These are phyloP conservation scores for Tylopilus balloui DNA, from an alignment of 768 basidiomycete genomes.

Conservation along the genomic window DNA sequence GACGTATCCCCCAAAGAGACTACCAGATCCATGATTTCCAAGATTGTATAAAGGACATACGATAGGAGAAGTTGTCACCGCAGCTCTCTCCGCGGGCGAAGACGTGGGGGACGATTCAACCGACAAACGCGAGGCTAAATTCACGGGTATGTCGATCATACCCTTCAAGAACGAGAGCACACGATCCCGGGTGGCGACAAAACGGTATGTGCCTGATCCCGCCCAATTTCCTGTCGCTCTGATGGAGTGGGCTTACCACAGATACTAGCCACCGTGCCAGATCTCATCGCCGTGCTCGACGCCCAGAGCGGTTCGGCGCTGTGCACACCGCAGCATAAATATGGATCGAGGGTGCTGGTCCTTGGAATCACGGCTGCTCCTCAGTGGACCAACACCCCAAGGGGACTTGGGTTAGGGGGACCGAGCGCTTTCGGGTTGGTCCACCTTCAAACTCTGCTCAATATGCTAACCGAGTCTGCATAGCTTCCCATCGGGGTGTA, in stretches of 20 bases:
- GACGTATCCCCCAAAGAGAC: background rate
- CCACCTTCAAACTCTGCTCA: too few relatives aligned
- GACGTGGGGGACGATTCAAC: constrained; percentile 26
- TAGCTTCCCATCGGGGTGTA: constrained; percentile 44
- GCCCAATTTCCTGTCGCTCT: background rate
- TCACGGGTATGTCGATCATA: constrained; percentile 38
- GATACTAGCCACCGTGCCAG: constrained; percentile 57
- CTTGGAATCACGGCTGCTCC: constrained; percentile 44
- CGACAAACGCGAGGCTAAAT: constrained; percentile 18
- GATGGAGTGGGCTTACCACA: constrained; percentile 20
- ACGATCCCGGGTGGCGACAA: constrained; percentile 27
- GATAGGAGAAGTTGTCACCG: constrained; percentile 36
- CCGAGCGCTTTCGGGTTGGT: constrained; percentile 51
- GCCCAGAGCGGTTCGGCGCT: constrained; percentile 57
- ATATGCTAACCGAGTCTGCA: too few relatives aligned
- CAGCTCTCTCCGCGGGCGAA: constrained; percentile 25
- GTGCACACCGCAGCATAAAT: constrained; percentile 59
- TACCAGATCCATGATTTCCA: background rate
- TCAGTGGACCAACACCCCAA: constrained; percentile 48
- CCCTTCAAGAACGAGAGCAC: constrained; percentile 59
- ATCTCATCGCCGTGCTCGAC: constrained; percentile 61
- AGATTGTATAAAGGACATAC: constrained; percentile 38
- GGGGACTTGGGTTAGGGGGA: constrained; percentile 49
- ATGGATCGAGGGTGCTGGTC: constrained; percentile 57
- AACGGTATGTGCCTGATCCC: constrained; percentile 15